Base-by-base conservation (phyloP, 257 asterid genomes). In the Solanum lignicaule region DNA sequence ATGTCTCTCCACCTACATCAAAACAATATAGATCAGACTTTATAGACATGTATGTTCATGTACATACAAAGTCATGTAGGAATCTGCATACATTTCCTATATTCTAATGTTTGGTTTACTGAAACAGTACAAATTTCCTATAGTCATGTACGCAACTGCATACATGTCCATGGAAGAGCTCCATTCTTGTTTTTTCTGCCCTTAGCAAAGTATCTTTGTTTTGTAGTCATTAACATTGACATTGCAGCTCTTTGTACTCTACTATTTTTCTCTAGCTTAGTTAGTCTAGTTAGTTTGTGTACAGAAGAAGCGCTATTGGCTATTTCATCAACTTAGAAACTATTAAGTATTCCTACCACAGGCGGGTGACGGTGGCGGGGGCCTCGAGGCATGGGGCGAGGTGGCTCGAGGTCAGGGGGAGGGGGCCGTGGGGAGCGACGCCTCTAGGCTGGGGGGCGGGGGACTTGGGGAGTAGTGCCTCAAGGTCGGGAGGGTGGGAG, bases 111-210 rank as follows among this genome's bases (percentile, higher is more conserved):
- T 36, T 90, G 86, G 31, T 13, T 79, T 79, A 74, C 3, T 89
- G 88, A 31, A 88, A 52, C 98, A 95, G 98, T 95, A 97, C 89
- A 97, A 95, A 90, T 33, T 33, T 33, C 5, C 33, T 32, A 32
- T 32, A 32, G 33, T 32, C 33, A 32, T 32, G 33, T 32, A 32
- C 33, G 33, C 33, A 32, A 3, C 33, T 32, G 33, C 33, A 32
- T 32, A 32, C 33, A 32, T 32, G 83, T 74, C 31, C 83, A n/a
- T 43, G 87, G 11, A 58, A 23, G 87, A 55, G 76, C 39, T 32
- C 13, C 38, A 31, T 31, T 32, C 43, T 46, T 58, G 71, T 9
- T 55, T 10, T 41, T 60, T 33, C 55, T 55, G 68, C 10, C 66
- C 68, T 43, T 46, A 81, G 87, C 48, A 39, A 3, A 68, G 23